Percentiles rank a stretch among this genome's conserved stretches.
Evolutionary conservation across 805 yeast species (phyloP).

Genomic region (Starmerella ratchasimensis): DNA sequence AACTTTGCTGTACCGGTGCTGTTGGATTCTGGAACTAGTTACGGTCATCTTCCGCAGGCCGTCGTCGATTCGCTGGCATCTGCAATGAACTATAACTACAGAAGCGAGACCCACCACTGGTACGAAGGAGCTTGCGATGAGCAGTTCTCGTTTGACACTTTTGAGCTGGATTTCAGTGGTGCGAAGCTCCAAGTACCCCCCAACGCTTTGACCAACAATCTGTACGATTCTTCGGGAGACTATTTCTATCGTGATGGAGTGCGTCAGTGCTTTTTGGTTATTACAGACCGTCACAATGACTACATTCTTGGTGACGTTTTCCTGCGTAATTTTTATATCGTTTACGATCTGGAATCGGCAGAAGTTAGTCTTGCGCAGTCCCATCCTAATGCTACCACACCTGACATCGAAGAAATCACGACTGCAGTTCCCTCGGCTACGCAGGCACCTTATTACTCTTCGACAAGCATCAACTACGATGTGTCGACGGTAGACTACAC

Average conservation of each 20-base stretch:
- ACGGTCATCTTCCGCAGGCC: constrained; percentile 34
- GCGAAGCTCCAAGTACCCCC: constrained; percentile 35
- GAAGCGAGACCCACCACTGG: constrained; percentile 30
- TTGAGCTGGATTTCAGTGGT: constrained; percentile 41
- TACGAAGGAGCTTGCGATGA: constrained; percentile 27
- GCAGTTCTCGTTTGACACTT: constrained; percentile 13
- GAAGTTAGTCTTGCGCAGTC: constrained; percentile 47
- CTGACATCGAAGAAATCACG: constrained; percentile 18
- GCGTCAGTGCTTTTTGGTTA: constrained; percentile 16
- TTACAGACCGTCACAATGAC: constrained; percentile 22
- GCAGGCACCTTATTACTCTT: constrained; percentile 10
- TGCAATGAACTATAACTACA: constrained; percentile 26
- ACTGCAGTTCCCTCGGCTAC: constrained; percentile 11
- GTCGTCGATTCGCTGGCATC: constrained; percentile 21
- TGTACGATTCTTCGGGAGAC: constrained; percentile 8
- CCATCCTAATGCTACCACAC: constrained; percentile 17
- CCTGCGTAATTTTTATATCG: constrained; percentile 50
- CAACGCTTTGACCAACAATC: constrained; percentile 6
- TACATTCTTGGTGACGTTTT: constrained; percentile 51
- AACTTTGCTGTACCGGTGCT: constrained; percentile 30
- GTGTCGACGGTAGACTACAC: too few relatives aligned
- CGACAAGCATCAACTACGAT: constrained; percentile 1
- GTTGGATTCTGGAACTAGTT: constrained; percentile 46
- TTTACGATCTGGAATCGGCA: constrained; percentile 46
- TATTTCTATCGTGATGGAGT: constrained; percentile 6